phyloP scores from a whole-genome alignment of 2,329 filamentous ascomycete genomes.

The Beauveria scarabaeidicola region DNA sequence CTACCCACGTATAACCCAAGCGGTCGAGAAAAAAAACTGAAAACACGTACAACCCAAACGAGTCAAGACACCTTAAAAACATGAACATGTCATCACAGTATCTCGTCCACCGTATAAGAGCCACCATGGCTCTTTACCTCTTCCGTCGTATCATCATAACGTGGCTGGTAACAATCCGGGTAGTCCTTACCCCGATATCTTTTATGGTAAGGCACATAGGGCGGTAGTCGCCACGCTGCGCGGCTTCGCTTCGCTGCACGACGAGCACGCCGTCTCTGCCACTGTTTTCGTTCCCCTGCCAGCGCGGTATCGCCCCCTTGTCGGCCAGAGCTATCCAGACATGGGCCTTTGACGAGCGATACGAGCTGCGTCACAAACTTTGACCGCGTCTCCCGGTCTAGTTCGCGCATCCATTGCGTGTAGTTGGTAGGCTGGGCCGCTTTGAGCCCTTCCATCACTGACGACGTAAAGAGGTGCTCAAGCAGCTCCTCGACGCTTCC shows the following conservation, averaged over 20 bases:
- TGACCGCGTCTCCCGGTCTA: neutral
- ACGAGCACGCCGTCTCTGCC: neutral
- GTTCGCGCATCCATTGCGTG: neutral
- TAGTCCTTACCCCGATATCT: neutral
- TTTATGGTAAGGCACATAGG: neutral
- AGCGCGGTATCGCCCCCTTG: neutral
- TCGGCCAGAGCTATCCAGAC: neutral
- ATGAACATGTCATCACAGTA: neutral
- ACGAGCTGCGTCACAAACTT: neutral
- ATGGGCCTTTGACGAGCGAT: neutral
- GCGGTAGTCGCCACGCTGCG: neutral
- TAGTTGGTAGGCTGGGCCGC: neutral
- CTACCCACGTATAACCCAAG: neutral
- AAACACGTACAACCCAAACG: neutral
- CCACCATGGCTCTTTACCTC: neutral
- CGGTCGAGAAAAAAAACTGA: neutral
- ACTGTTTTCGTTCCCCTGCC: neutral
- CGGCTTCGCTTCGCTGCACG: neutral
- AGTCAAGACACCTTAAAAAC: neutral
- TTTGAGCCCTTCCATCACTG: constrained; percentile 3
- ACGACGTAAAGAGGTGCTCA: constrained; percentile 8
- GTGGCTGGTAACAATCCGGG: neutral
- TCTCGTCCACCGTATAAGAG: neutral
- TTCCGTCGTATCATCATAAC: neutral
- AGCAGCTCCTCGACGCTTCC: constrained; percentile 6